Base-by-base conservation (phyloP, 306 rosid genomes). In the Fragaria vesca region DNA sequence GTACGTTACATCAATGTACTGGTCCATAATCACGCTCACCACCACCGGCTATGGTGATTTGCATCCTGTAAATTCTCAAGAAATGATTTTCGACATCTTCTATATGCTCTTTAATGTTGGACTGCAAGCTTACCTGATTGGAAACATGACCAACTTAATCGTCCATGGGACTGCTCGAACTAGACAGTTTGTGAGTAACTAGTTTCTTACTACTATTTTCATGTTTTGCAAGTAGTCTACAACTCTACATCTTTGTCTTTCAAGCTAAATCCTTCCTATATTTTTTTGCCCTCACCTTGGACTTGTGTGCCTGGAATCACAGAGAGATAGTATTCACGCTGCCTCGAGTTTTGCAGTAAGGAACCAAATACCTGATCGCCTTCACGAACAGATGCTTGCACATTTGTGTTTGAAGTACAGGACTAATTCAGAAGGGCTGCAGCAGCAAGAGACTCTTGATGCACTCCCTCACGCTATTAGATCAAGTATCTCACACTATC, bases 81-180 rank as follows among this genome's bases (percentile, higher is more conserved):
- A 94, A 78, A 91, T 88, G 93, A 0, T 72, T 2, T 91, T 89
- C 50, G 78, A 66, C 74, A 83, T 87, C 46, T 45, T 84, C 76
- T 94, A 75, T 65, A 83, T 85, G 79, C 86, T 90, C 36, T 87
- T 88, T 45, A 87, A 84, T 71, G 80, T 91, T 38, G 98, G 92
- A 18, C 81, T 90, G 58, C 87, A 81, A 1, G 61, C 97, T 40
- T 94, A 91, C 61, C 68, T 94, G 15, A 92, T 90, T 48, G 97
- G 96, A 79, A 94, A 94, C 75, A 91, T 94, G 94, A 91, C 98
- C 72, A 94, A 87, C 77, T 84, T 94, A 88, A 85, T 86, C 77
- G 97, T 94, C 77, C 91, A 91, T 9, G 78, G 86, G n/a, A 89
- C 98, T 48, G 81, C 89, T 63, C 86, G 90, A 81, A 91, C 98